Evolutionary conservation across 352 stramenopile species (phyloP).

Genomic region (Phytophthora tentaculata): DNA sequence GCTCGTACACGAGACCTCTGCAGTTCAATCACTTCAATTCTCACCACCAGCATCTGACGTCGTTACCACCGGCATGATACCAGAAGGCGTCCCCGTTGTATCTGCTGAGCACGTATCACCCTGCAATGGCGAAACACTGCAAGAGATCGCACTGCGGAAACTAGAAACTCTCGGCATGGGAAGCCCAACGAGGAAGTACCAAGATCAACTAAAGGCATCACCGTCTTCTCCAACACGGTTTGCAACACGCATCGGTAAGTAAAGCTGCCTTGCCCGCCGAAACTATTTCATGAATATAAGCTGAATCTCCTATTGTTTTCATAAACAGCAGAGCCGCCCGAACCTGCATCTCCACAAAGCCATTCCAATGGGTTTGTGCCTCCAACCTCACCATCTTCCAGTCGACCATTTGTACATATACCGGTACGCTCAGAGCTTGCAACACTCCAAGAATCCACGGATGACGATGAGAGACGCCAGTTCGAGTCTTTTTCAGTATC

Average conservation of each 20-base stretch:
- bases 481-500: slow-evolving; percentile 19
- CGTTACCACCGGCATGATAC: slow-evolving; percentile 28
- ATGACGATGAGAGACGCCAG: slow-evolving; percentile 15
- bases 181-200: slow-evolving; percentile 22
- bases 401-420: slow-evolving; percentile 10
- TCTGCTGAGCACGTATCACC: slow-evolving; percentile 49
- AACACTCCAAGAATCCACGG: slow-evolving; percentile 1
- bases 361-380: slow-evolving; percentile 17
- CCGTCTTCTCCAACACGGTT: slow-evolving; percentile 25
- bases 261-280: neutral
- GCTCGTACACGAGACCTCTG: slow-evolving; percentile 43
- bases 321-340: slow-evolving; percentile 19
- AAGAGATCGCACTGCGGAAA: slow-evolving; percentile 51
- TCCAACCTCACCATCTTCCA: slow-evolving; percentile 13
- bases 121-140: slow-evolving; percentile 46
- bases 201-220: slow-evolving; percentile 2
- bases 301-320: too few relatives aligned
- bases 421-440: slow-evolving; percentile 1
- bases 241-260: slow-evolving; percentile 31
- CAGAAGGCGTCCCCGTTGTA: slow-evolving; percentile 52
- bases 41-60: slow-evolving; percentile 44
- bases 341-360: slow-evolving; percentile 6
- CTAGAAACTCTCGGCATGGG: slow-evolving; percentile 45
- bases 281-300: neutral
- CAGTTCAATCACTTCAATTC: slow-evolving; percentile 69